Evolutionary conservation across 2,329 filamentous ascomycete species (phyloP).

Genomic region (Lasiodiplodia gonubiensis): DNA sequence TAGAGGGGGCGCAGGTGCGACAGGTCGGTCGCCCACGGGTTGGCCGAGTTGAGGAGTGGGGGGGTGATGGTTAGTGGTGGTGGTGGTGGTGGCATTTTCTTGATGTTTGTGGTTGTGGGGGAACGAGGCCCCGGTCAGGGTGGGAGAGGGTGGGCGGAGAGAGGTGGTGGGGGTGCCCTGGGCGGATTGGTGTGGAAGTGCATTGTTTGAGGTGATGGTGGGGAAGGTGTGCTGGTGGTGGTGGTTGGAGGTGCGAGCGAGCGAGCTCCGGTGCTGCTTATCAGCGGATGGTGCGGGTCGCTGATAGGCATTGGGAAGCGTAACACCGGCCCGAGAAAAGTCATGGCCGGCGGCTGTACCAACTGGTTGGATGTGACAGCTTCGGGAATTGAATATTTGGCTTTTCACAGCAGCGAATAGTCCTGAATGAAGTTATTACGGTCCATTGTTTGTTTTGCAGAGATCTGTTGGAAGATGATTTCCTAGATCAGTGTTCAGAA

Average conservation of each 20-base stretch:
- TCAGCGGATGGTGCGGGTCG: not conserved
- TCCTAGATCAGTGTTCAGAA: too few relatives aligned
- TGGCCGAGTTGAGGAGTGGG: conserved; percentile 75
- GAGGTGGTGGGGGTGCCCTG: not conserved
- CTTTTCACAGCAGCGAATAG: too few relatives aligned
- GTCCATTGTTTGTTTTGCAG: too few relatives aligned
- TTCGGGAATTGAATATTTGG: too few relatives aligned
- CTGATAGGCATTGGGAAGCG: not conserved
- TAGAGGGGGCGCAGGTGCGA: conserved; percentile 68
- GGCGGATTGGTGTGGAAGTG: not conserved
- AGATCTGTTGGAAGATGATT: too few relatives aligned
- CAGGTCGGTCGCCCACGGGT: conserved; percentile 74
- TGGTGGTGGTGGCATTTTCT: not conserved
- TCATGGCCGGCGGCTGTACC: not conserved
- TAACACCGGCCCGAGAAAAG: not conserved
- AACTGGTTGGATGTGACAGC: too few relatives aligned
- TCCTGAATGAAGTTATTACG: too few relatives aligned
- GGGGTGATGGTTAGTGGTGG: conserved; percentile 61
- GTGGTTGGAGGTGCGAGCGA: not conserved
- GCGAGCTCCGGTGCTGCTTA: not conserved
- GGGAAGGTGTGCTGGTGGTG: not conserved
- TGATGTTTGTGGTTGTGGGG: not conserved
- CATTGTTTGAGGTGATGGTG: not conserved
- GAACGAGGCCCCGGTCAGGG: not conserved
- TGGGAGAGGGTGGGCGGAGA: not conserved